Conservation (phyloP, 1,139 yeast species). For the Wickerhamomyces sp. region DNA sequence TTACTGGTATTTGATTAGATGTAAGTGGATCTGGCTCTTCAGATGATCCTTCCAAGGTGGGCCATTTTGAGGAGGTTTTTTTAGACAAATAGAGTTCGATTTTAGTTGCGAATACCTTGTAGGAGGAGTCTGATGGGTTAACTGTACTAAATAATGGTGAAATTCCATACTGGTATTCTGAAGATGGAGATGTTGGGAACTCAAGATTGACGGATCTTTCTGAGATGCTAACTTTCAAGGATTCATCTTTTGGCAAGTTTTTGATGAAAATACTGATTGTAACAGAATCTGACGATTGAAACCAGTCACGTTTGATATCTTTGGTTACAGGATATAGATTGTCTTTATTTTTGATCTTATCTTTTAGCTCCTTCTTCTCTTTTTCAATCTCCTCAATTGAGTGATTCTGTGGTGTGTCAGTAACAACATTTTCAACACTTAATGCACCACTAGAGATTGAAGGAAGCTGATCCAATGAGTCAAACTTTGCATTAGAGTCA, state of each 20-base stretch:
- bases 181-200: conserved; percentile 39
- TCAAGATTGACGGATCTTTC: conserved; percentile 22
- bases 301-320: conserved; percentile 73
- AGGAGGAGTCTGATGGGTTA: conserved; percentile 40
- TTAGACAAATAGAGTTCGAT: conserved; percentile 53
- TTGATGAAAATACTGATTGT: conserved; percentile 73
- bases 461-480: conserved; percentile 9
- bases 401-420: no score
- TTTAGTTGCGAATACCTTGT: conserved; percentile 64
- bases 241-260: conserved; percentile 42
- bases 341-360: conserved; percentile 17
- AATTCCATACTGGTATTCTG: conserved; percentile 40
- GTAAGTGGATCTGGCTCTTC: conserved; percentile 6
- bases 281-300: conserved; percentile 54
- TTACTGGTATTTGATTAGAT: neutral
- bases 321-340: conserved; percentile 21
- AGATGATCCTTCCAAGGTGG: conserved; percentile 24
- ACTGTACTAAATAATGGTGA: conserved; percentile 39
- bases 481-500: conserved; percentile 8
- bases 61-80: conserved; percentile 34
- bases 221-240: conserved; percentile 16
- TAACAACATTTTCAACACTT: conserved; percentile 4
- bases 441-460: conserved; percentile 2
- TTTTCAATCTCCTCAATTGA: conserved; percentile 3
- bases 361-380: conserved; percentile 16